A percentile compares a stretch with the other conserved stretches of the same genome.
Evolutionary conservation across 495 filamentous ascomycete species (phyloP).

Genomic region (Penicillium cinerascens): DNA sequence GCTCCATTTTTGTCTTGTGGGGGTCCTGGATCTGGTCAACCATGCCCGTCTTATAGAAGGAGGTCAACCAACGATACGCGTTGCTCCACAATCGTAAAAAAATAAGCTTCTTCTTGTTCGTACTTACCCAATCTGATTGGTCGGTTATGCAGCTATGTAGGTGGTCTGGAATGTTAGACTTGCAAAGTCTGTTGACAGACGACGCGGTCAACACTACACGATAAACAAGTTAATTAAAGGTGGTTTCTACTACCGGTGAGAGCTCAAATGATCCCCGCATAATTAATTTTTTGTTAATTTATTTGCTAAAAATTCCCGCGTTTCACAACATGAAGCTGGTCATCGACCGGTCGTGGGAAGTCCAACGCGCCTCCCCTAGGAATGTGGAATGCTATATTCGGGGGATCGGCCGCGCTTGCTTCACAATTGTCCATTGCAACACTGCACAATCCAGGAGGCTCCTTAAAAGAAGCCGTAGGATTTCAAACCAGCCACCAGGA

Average conservation of each 20-base stretch:
- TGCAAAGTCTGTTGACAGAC: not conserved
- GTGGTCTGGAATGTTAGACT: constrained; percentile 4
- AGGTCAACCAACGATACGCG: not conserved
- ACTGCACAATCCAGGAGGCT: constrained; percentile 11
- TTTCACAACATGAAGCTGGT: not conserved
- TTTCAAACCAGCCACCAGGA: constrained; percentile 5
- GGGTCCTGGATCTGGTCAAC: not conserved
- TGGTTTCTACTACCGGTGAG: not conserved
- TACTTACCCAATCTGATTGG: not conserved
- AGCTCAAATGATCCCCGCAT: not conserved
- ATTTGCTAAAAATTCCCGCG: not conserved
- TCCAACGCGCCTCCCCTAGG: constrained; percentile 6
- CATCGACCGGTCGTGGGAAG: not conserved
- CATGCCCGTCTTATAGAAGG: constrained; percentile 3
- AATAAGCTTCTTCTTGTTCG: not conserved
- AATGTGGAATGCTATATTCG: constrained; percentile 21
- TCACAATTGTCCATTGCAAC: constrained; percentile 1
- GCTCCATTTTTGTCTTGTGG: not conserved
- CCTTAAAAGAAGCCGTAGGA: not conserved
- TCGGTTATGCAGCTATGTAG: not conserved
- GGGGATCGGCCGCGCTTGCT: constrained; percentile 5
- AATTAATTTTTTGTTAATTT: not conserved
- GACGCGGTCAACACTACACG: not conserved
- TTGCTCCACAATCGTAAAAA: not conserved
- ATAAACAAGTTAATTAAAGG: not conserved